Percentiles rank a stretch among this genome's conserved stretches.
phyloP scores from a whole-genome alignment of 1,284 basidiomycete genomes.

The Rugosomyces carneus region DNA sequence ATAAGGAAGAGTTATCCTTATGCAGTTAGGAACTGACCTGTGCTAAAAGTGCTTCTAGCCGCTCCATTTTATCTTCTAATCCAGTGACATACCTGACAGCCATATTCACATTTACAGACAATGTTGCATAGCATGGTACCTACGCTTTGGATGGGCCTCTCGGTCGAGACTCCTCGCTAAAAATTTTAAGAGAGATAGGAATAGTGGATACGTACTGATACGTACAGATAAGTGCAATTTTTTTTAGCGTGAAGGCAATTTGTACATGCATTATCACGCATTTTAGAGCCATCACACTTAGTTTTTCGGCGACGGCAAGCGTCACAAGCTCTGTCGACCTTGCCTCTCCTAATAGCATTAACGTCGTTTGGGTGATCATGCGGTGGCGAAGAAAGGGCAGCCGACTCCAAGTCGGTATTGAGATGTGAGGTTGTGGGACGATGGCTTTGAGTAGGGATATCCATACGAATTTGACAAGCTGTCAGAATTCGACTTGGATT shows the following conservation, averaged over 20 bases:
- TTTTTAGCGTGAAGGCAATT: constrained; percentile 64
- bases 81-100: constrained; percentile 61
- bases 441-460: background rate
- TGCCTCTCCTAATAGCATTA: constrained; percentile 38
- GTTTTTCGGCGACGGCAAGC: constrained; percentile 63
- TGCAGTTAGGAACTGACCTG: constrained; percentile 33
- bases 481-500: background rate
- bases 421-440: background rate
- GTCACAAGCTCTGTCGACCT: constrained; percentile 67
- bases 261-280: constrained; percentile 57
- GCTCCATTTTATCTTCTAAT: constrained; percentile 72
- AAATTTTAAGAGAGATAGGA: constrained; percentile 4
- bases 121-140: constrained; percentile 21
- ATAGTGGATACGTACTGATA: constrained; percentile 5
- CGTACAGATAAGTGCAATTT: constrained; percentile 67
- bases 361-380: constrained; percentile 5
- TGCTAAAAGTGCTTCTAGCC: constrained; percentile 62
- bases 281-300: constrained; percentile 63
- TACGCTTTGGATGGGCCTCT: constrained; percentile 83
- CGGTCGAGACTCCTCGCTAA: constrained; percentile 70
- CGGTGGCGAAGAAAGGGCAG: constrained; percentile 10
- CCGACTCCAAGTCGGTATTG: constrained; percentile 1
- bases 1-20: background rate
- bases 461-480: constrained; percentile 2
- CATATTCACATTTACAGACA: constrained; percentile 9